phyloP scores from a whole-genome alignment of 805 yeast species.

The Starmerella khaoyaiensis region DNA sequence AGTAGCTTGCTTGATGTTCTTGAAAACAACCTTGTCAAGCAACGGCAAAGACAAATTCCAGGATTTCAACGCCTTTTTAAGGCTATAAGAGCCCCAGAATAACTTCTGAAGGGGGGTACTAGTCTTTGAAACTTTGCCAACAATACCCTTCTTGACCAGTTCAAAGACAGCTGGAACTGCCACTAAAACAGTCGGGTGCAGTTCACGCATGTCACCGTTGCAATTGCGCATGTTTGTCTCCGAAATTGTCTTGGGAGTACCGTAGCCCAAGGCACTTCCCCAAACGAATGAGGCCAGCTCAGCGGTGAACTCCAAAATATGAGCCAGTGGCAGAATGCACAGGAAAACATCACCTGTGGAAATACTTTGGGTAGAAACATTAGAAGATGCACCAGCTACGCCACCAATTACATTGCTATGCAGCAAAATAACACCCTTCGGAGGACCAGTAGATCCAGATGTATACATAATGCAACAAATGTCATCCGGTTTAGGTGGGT shows the following conservation, averaged over 20 bases:
- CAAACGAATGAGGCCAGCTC: slow-evolving; percentile 70
- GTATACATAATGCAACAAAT: slow-evolving; percentile 73
- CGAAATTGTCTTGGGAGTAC: slow-evolving; percentile 79
- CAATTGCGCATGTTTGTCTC: slow-evolving; percentile 74
- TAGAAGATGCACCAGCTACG: slow-evolving; percentile 63
- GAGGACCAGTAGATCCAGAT: slow-evolving; percentile 75
- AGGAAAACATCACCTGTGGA: slow-evolving; percentile 55
- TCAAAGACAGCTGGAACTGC: slow-evolving; percentile 99
- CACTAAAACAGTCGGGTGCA: slow-evolving; percentile 87
- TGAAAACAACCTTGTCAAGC: slow-evolving; percentile 64
- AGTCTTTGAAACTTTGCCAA: slow-evolving; percentile 55
- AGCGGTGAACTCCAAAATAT: slow-evolving; percentile 82
- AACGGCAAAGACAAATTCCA: slow-evolving; percentile 67
- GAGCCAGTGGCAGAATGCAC: slow-evolving; percentile 90
- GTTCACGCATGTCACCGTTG: slow-evolving; percentile 73
- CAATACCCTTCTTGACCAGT: slow-evolving; percentile 80
- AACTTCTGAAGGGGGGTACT: slow-evolving; percentile 59
- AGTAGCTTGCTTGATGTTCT: slow-evolving; percentile 81
- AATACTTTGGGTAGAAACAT: slow-evolving; percentile 42
- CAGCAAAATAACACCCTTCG: slow-evolving; percentile 67
- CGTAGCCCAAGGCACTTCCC: slow-evolving; percentile 88
- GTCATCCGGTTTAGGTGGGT: slow-evolving; percentile 45
- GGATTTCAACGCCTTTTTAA: slow-evolving; percentile 51
- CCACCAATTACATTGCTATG: slow-evolving; percentile 69
- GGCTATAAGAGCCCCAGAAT: slow-evolving; percentile 77